phyloP scores from a whole-genome alignment of 192 early-diverging fungal genomes.

The Obelidium mucronatum region DNA sequence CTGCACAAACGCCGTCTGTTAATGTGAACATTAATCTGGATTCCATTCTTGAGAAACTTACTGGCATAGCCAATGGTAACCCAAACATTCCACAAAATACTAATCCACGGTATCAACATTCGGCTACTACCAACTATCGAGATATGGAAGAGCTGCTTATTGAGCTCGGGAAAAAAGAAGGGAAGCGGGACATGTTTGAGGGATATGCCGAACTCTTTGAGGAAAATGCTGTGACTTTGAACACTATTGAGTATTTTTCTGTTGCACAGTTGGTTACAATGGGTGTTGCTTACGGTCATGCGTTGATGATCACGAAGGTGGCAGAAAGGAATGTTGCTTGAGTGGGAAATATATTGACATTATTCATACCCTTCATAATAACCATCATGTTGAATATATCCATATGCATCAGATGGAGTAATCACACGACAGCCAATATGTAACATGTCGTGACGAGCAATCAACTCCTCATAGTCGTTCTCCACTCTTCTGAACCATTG shows the following conservation, averaged over 20 bases:
- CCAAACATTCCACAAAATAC: not conserved
- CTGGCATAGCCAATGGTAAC: too few relatives aligned
- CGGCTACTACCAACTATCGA: not conserved
- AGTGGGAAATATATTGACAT: not conserved
- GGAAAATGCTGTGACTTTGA: not conserved
- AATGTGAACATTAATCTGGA: not conserved
- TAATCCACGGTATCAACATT: not conserved
- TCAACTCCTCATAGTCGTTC: not conserved
- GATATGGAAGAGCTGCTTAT: not conserved
- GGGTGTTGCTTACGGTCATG: not conserved
- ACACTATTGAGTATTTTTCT: not conserved
- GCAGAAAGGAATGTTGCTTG: not conserved
- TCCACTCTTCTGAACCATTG: not conserved
- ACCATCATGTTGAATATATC: not conserved
- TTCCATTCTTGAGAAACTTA: not conserved
- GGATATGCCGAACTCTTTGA: not conserved
- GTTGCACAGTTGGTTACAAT: not conserved
- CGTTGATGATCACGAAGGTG: not conserved
- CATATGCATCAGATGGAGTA: not conserved
- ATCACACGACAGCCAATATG: not conserved
- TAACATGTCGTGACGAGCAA: not conserved
- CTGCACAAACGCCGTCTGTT: not conserved
- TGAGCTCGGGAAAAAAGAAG: not conserved
- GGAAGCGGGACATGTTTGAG: not conserved
- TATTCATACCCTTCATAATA: conserved; percentile 18